Percentiles rank a stretch among this genome's conserved stretches.
phyloP scores from a whole-genome alignment of 108 stramenopile genomes.

The Schizochytrium sp. region DNA sequence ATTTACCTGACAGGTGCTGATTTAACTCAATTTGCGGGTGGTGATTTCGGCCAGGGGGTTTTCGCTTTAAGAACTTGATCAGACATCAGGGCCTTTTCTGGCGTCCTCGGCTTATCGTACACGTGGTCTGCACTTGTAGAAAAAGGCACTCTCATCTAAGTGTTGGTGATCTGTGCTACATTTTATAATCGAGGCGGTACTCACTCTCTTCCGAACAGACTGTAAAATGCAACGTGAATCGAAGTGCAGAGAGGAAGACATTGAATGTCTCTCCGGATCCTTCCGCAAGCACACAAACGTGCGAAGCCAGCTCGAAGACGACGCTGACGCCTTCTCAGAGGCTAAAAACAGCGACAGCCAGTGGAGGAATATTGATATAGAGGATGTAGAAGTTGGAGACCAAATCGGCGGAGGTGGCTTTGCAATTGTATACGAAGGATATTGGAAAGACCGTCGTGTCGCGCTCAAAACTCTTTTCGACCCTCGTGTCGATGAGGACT shows the following conservation, averaged over 20 bases:
- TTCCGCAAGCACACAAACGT: background rate
- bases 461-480: slow-evolving; percentile 75
- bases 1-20: no score
- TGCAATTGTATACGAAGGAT: slow-evolving; percentile 69
- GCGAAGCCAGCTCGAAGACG: background rate
- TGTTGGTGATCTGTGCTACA: no score
- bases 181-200: no score
- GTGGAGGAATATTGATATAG: slow-evolving; percentile 32
- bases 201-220: no score
- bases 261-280: background rate
- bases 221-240: background rate
- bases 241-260: slow-evolving; percentile 17
- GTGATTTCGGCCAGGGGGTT: no score
- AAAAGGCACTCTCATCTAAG: no score
- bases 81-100: no score
- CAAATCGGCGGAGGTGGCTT: slow-evolving; percentile 76
- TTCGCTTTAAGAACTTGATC: no score
- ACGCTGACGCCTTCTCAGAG: background rate
- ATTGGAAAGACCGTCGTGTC: slow-evolving; percentile 59
- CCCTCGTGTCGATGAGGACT: slow-evolving; percentile 64
- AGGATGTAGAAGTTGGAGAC: slow-evolving; percentile 65
- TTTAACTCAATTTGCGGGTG: no score
- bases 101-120: no score
- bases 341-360: slow-evolving; percentile 13
- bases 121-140: no score